Evolutionary conservation across 2,329 filamentous ascomycete species (phyloP), one percentile per base, ranked within the genome.

Genomic region (Botrytis deweyae): DNA sequence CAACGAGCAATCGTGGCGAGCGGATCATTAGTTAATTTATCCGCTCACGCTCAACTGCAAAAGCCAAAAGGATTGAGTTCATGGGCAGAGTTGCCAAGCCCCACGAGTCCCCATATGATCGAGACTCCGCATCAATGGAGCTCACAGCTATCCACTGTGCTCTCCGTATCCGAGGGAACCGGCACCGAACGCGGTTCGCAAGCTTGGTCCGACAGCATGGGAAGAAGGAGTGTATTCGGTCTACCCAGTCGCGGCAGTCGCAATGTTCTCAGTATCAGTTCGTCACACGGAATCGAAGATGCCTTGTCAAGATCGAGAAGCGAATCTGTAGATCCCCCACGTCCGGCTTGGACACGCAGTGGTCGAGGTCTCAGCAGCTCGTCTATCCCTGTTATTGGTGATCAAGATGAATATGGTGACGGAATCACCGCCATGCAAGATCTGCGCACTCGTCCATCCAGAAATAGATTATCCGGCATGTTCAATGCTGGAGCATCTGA

Each of bases 361-460:
- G 81, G 83, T 74, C 81, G 76, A 78, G 76, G 77, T 52, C 72
- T 75, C 12, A 80, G 80, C 72, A 78, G 42, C 76, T 83, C 76
- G 77, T 84, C 77, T 16, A 83, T 83, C 40, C 85, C 84, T 62
- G 83, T 86, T 44, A 83, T 91, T 59, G 85, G 86, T 61, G 86
- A 91, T 75, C 85, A 88, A 74, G 89, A 91, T 76, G 90, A 91
- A 79, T 84, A 91, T 76, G 89, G 89, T 6, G 90, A 92, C 78
- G 88, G 88, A 2, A 83, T 92, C 38, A 87, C 88, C 8, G 89
- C 91, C 74, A 83, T 92, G 67, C 85, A 88, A 52, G 82, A 86
- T 36, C 82, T 88, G 38, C 84, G 85, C 29, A 83, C 85, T 67
- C 85, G 87, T 36, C 84, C 88, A 18, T 91, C 89, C 0, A 84